A percentile compares a stretch with the other conserved stretches of the same genome.
phyloP scores from a whole-genome alignment of 2,329 filamentous ascomycete genomes.

The Ceratocystis papillata region DNA sequence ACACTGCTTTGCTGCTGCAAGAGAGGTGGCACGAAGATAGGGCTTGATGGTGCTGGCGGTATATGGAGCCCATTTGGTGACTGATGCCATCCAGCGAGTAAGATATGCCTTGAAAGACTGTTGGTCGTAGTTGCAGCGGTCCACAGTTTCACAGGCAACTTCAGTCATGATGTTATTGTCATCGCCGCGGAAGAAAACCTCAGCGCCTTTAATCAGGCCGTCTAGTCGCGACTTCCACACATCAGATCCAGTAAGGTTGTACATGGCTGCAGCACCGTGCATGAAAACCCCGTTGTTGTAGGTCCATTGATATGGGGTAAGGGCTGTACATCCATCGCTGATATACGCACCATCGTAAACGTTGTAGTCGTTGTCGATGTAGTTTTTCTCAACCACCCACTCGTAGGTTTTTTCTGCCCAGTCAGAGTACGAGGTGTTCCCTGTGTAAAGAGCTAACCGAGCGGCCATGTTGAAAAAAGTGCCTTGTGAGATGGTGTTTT shows the following conservation, averaged over 20 bases:
- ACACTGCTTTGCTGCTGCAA: slow-evolving; percentile 48
- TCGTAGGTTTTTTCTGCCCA: slow-evolving; percentile 68
- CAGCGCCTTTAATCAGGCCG: slow-evolving; percentile 43
- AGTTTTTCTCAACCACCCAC: slow-evolving; percentile 49
- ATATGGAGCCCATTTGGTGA: slow-evolving; percentile 53
- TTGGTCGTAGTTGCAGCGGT: slow-evolving; percentile 52
- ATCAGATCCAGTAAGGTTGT: slow-evolving; percentile 45
- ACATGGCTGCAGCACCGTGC: slow-evolving; percentile 57
- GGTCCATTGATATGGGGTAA: slow-evolving; percentile 54
- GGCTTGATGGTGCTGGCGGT: slow-evolving; percentile 44
- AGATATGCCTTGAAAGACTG: slow-evolving; percentile 55
- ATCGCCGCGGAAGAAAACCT: slow-evolving; percentile 45
- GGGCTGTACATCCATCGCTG: slow-evolving; percentile 44
- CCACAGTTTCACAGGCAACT: slow-evolving; percentile 51
- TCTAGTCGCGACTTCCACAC: slow-evolving; percentile 50
- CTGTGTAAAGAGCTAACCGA: slow-evolving; percentile 64
- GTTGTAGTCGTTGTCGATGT: slow-evolving; percentile 50
- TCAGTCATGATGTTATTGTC: slow-evolving; percentile 52
- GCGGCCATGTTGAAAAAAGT: slow-evolving; percentile 54
- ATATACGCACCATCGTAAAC: slow-evolving; percentile 54
- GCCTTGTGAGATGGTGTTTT: slow-evolving; percentile 53
- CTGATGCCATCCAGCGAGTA: slow-evolving; percentile 50
- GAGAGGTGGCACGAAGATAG: slow-evolving; percentile 44
- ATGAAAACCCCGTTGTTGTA: slow-evolving; percentile 60
- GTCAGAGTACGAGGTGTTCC: slow-evolving; percentile 62